Conservation (phyloP, 768 basidiomycete species). For the Suillus alpinus region DNA sequence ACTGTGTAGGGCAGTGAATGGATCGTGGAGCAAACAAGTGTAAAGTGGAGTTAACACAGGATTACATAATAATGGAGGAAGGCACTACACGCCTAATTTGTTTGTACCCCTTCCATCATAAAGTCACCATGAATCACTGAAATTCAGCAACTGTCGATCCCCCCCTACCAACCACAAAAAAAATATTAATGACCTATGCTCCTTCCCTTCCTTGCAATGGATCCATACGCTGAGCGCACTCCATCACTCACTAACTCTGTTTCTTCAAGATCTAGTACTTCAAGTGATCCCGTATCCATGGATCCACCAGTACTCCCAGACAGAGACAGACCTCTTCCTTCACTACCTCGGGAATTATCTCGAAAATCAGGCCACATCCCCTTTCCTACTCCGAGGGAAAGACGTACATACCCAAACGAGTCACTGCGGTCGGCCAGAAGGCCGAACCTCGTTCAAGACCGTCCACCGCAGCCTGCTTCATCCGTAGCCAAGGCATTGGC, state of each 20-base stretch:
- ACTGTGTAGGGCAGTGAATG: background rate
- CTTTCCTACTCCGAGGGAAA: conserved; percentile 1
- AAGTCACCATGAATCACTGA: background rate
- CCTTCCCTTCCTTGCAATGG: conserved; percentile 20
- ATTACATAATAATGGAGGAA: background rate
- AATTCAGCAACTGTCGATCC: background rate
- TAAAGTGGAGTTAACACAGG: background rate
- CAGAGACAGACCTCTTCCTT: conserved; percentile 18
- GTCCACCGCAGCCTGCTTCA: background rate
- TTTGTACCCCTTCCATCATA: background rate
- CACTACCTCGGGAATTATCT: conserved; percentile 8
- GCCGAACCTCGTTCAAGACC: background rate
- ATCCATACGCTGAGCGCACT: conserved; percentile 19
- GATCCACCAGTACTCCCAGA: background rate
- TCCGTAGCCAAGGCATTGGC: conserved; percentile 17
- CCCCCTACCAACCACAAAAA: background rate
- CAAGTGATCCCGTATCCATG: conserved; percentile 17
- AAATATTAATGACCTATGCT: conserved; percentile 7
- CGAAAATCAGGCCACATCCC: background rate
- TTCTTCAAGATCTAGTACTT: conserved; percentile 15
- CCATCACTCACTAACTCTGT: conserved; percentile 30
- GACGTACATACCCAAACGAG: background rate
- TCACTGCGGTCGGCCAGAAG: background rate
- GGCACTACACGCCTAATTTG: background rate
- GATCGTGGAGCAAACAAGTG: background rate